Evolutionary conservation across 768 basidiomycete genomes (phyloP).

Genomic region (Kwoniella europaea): DNA sequence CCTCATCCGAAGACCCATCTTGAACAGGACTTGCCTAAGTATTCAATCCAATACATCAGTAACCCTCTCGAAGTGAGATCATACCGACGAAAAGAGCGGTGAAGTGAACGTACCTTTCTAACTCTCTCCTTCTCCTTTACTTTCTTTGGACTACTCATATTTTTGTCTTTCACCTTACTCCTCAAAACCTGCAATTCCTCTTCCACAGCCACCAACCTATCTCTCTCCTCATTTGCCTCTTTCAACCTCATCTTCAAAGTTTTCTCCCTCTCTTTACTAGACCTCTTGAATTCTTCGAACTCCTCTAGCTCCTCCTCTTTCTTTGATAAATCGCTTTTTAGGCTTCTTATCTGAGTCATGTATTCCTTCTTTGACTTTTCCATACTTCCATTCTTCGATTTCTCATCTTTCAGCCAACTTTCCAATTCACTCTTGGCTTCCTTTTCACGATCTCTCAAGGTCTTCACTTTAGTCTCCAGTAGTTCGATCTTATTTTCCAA

Average conservation of each 20-base stretch:
- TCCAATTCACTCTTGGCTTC: conserved; percentile 39
- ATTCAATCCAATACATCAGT: no score
- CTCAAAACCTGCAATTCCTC: conserved; percentile 22
- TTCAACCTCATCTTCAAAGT: conserved; percentile 39
- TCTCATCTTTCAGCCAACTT: conserved; percentile 27
- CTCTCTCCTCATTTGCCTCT: conserved; percentile 34
- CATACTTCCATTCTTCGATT: conserved; percentile 32
- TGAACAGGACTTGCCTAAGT: conserved; percentile 26
- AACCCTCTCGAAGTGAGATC: neutral
- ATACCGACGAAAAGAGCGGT: neutral
- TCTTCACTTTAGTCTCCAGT: conserved; percentile 34
- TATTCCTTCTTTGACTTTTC: conserved; percentile 43
- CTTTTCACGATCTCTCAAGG: conserved; percentile 39
- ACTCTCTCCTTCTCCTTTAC: conserved; percentile 18
- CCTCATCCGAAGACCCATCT: conserved; percentile 27
- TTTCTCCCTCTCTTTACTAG: conserved; percentile 40
- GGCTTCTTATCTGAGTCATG: conserved; percentile 29
- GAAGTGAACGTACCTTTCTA: conserved; percentile 21
- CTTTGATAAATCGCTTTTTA: conserved; percentile 33
- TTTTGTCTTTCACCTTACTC: conserved; percentile 1
- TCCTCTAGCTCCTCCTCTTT: conserved; percentile 45
- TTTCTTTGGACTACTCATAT: conserved; percentile 7
- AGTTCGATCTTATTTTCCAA: conserved; percentile 34
- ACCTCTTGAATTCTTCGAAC: conserved; percentile 31
- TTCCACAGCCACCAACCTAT: conserved; percentile 32